These are phyloP conservation scores for Daldinia caldariorum DNA, from an alignment of 495 filamentous ascomycete genomes.

Conservation along the genomic window DNA sequence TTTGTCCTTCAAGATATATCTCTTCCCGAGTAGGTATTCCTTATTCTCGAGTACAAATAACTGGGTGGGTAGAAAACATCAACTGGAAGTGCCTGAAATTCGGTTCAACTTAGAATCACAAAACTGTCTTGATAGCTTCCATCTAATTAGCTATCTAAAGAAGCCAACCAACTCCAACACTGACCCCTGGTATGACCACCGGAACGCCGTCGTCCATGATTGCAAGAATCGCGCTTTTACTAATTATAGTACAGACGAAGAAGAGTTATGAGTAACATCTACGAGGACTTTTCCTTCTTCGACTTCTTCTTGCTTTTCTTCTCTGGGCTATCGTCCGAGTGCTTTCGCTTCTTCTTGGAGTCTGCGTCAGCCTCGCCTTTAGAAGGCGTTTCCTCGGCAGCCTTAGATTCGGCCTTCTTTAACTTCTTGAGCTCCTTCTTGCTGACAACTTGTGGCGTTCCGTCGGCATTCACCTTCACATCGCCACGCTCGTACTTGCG, in stretches of 20 bases:
- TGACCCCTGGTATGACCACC: constrained; percentile 48
- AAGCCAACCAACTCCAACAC: constrained; percentile 47
- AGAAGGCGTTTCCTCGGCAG: constrained; percentile 29
- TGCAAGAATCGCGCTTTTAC: constrained; percentile 43
- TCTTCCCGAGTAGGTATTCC: neutral
- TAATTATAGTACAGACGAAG: constrained; percentile 47
- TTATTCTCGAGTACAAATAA: neutral
- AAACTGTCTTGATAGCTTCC: constrained; percentile 28
- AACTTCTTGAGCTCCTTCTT: constrained; percentile 83
- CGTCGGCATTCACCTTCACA: constrained; percentile 66
- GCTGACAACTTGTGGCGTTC: constrained; percentile 68
- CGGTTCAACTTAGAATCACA: neutral
- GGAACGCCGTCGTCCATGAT: constrained; percentile 47
- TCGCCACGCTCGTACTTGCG: constrained; percentile 76
- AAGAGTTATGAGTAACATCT: constrained; percentile 38
- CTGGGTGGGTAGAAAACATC: neutral
- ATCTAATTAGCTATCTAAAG: constrained; percentile 30
- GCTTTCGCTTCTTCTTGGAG: constrained; percentile 50
- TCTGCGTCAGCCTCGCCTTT: constrained; percentile 28
- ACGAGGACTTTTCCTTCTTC: constrained; percentile 54
- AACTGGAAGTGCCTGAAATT: neutral
- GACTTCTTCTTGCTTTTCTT: constrained; percentile 60
- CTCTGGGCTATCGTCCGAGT: constrained; percentile 48
- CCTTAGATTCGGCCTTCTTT: constrained; percentile 71
- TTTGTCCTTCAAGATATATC: neutral